Evolutionary conservation across 2,329 filamentous ascomycete genomes (phyloP).

Genomic region (Geosmithia morbida): DNA sequence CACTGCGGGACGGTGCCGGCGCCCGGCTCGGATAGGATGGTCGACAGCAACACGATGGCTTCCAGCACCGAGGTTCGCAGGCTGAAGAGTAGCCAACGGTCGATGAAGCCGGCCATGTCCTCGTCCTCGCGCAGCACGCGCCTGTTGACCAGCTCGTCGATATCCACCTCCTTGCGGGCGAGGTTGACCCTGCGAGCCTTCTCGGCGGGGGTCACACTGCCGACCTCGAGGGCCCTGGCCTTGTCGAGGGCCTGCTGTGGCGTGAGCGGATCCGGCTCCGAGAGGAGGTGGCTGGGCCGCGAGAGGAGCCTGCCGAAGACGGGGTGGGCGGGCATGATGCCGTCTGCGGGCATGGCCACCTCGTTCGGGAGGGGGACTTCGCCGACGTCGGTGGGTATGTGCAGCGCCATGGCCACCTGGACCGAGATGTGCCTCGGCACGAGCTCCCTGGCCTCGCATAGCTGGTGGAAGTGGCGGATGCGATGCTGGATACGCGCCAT

Average conservation of each 20-base stretch:
- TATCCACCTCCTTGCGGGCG: conserved; percentile 32
- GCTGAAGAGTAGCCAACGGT: conserved; percentile 36
- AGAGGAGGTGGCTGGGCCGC: conserved; percentile 29
- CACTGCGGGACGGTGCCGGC: conserved; percentile 14
- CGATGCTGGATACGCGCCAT: conserved; percentile 17
- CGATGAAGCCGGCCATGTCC: conserved; percentile 23
- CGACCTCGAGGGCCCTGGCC: conserved; percentile 20
- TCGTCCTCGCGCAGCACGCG: conserved; percentile 13
- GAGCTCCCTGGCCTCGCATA: conserved; percentile 25
- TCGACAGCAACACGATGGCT: conserved; percentile 24
- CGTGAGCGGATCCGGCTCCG: conserved; percentile 20
- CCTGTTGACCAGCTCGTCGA: conserved; percentile 19
- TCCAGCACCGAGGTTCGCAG: conserved; percentile 31
- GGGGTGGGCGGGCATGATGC: conserved; percentile 20
- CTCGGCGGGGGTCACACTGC: conserved; percentile 10
- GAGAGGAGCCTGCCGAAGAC: conserved; percentile 31
- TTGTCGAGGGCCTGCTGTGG: conserved; percentile 23
- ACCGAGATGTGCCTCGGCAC: conserved; percentile 27
- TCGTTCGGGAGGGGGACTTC: too few relatives aligned
- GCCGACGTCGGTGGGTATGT: conserved; percentile 4
- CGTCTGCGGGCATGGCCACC: too few relatives aligned
- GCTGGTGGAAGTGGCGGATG: conserved; percentile 17
- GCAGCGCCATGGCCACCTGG: conserved; percentile 22
- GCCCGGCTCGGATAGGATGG: conserved; percentile 13
- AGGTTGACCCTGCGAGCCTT: conserved; percentile 20